phyloP scores from a whole-genome alignment of 345 rosid genomes.

The Gynandropsis gynandra region DNA sequence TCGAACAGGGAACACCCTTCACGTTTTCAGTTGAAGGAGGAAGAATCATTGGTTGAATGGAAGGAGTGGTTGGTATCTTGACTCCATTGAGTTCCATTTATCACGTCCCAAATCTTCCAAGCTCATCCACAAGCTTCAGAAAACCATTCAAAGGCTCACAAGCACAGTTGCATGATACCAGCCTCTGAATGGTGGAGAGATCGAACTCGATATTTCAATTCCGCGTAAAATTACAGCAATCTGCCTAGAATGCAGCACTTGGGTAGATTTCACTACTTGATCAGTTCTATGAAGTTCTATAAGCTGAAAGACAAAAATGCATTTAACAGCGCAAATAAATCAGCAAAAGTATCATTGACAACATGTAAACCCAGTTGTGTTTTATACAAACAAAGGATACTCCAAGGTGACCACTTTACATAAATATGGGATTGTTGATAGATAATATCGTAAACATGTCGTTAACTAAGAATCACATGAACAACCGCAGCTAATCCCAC shows the following conservation, averaged over 20 bases:
- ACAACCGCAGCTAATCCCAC: conserved; percentile 19
- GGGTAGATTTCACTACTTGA: not conserved
- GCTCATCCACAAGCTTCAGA: conserved; percentile 42
- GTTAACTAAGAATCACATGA: conserved; percentile 8
- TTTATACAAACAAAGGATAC: conserved; percentile 19
- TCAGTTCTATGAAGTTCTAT: no score
- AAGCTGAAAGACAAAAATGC: no score
- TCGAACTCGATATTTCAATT: no score
- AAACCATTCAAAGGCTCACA: conserved; percentile 43
- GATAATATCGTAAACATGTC: conserved; percentile 15
- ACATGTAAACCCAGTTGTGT: conserved; percentile 6
- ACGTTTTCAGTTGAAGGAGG: conserved; percentile 47
- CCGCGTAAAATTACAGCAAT: no score
- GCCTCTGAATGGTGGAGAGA: not conserved
- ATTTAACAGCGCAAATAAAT: conserved; percentile 5
- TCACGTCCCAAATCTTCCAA: conserved; percentile 38
- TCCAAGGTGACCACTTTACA: conserved; percentile 24
- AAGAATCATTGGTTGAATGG: conserved; percentile 52
- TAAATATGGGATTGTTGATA: conserved; percentile 13
- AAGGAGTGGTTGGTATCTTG: conserved; percentile 69
- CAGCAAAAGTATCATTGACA: conserved; percentile 9
- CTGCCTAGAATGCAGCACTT: conserved; percentile 4
- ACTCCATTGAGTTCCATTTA: conserved; percentile 54
- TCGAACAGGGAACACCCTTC: conserved; percentile 72
- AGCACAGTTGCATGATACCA: conserved; percentile 21